Percentiles rank a stretch among this genome's conserved stretches.
These are phyloP conservation scores for Nidularia pulvinata DNA, from an alignment of 768 basidiomycete genomes.

Conservation along the genomic window DNA sequence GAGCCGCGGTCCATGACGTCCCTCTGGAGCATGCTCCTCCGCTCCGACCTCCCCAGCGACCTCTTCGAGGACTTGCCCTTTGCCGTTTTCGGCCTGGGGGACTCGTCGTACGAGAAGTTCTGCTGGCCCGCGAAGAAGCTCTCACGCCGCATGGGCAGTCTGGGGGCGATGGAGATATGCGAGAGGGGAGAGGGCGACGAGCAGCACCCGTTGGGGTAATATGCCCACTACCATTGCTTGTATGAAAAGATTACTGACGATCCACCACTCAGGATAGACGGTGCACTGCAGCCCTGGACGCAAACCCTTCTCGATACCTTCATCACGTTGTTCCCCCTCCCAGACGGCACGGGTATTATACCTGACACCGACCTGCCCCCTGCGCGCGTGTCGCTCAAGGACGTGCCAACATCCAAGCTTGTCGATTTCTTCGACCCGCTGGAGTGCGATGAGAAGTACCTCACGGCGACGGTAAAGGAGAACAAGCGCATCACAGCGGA, in stretches of 20 bases:
- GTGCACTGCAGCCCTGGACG: constrained; percentile 72
- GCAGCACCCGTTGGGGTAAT: constrained; percentile 78
- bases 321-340: constrained; percentile 49
- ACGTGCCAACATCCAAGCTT: constrained; percentile 8
- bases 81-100: constrained; percentile 85
- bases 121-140: constrained; percentile 93
- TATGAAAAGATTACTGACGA: neutral
- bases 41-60: constrained; percentile 73
- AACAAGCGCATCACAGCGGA: constrained; percentile 75
- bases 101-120: constrained; percentile 85
- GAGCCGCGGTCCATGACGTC: constrained; percentile 81
- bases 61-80: constrained; percentile 80
- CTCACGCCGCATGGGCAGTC: constrained; percentile 54
- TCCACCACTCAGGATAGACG: constrained; percentile 57
- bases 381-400: constrained; percentile 35
- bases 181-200: constrained; percentile 83
- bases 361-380: constrained; percentile 27
- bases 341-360: constrained; percentile 27
- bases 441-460: constrained; percentile 32
- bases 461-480: constrained; percentile 49
- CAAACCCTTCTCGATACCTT: constrained; percentile 44
- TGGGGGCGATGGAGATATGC: constrained; percentile 73
- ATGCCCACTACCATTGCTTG: no score
- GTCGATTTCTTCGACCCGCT: constrained; percentile 23
- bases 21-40: constrained; percentile 77